Evolutionary conservation across 768 basidiomycete genomes (phyloP).

Genomic region (Naematelia encephala): DNA sequence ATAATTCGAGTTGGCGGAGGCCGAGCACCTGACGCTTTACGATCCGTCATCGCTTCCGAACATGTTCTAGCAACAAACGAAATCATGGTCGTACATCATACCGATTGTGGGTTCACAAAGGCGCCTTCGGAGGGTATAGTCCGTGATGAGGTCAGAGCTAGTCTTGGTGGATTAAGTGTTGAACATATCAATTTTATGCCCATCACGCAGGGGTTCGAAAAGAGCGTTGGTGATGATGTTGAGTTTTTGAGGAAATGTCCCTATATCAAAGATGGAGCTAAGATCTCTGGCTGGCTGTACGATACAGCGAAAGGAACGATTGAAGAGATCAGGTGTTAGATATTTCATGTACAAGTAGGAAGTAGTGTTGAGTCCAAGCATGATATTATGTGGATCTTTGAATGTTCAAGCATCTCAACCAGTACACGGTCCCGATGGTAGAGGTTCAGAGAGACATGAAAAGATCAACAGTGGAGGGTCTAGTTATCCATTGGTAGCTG

Average conservation of each 20-base stretch:
- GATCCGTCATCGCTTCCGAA: slow-evolving; percentile 14
- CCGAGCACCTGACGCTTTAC: slow-evolving; percentile 14
- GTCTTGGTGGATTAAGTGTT: slow-evolving; percentile 5
- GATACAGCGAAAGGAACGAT: too few species aligned
- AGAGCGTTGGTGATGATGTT: slow-evolving; percentile 16
- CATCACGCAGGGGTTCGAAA: slow-evolving; percentile 9
- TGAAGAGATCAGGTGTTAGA: too few species aligned
- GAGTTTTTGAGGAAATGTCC: slow-evolving; percentile 11
- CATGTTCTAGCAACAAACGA: slow-evolving; percentile 16
- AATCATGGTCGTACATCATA: slow-evolving; percentile 23
- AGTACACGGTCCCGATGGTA: too few species aligned
- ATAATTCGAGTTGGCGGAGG: slow-evolving; percentile 17
- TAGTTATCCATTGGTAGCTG: too few species aligned
- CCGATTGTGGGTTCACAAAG: slow-evolving; percentile 19
- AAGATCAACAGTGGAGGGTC: too few species aligned
- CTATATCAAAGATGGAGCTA: too few species aligned
- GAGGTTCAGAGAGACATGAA: too few species aligned
- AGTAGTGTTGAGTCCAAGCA: too few species aligned
- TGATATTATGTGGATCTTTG: too few species aligned
- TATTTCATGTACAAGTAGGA: too few species aligned
- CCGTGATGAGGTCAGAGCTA: slow-evolving; percentile 6
- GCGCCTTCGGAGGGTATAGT: slow-evolving; percentile 13
- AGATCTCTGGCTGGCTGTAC: slow-evolving; percentile 7
- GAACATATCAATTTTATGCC: slow-evolving; percentile 17
- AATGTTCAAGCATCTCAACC: too few species aligned